A percentile compares a stretch with the other conserved stretches of the same genome.
Evolutionary conservation across 2,329 filamentous ascomycete genomes (phyloP).

Genomic region (Aspergillus niger): DNA sequence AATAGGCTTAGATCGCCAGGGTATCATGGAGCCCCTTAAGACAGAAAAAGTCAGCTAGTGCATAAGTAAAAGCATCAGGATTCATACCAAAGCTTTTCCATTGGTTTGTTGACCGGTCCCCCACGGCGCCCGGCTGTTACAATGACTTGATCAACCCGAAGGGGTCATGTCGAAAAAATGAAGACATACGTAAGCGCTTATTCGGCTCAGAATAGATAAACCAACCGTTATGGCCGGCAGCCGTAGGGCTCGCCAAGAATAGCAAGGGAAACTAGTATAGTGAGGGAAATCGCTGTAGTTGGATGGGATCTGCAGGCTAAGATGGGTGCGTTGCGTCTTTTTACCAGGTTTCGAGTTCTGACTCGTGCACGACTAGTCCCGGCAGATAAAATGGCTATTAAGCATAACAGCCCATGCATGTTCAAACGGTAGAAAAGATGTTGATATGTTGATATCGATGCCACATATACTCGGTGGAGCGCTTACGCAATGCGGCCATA

Average conservation of each 20-base stretch:
- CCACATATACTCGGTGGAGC: neutral
- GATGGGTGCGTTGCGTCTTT: neutral
- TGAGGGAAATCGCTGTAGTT: neutral
- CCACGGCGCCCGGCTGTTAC: neutral
- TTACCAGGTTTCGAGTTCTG: neutral
- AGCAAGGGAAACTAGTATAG: neutral
- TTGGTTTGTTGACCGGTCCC: neutral
- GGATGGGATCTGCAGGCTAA: neutral
- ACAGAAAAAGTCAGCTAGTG: neutral
- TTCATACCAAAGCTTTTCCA: neutral
- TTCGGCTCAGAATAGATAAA: neutral
- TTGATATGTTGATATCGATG: slow-evolving; percentile 1
- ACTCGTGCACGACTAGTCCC: neutral
- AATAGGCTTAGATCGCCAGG: neutral
- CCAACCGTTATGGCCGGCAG: neutral
- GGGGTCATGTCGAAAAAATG: neutral
- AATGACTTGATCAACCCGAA: neutral
- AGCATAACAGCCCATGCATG: neutral
- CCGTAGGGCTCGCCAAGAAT: neutral
- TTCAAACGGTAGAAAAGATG: neutral
- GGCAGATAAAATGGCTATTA: neutral
- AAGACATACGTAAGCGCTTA: slow-evolving; percentile 3
- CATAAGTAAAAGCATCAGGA: neutral
- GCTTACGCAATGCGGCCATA: slow-evolving; percentile 3
- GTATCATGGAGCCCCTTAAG: neutral